Percentiles rank a stretch among this genome's conserved stretches.
These are phyloP conservation scores for Westerdykella sp. DNA, from an alignment of 2,329 filamentous ascomycete species.

Conservation along the genomic window DNA sequence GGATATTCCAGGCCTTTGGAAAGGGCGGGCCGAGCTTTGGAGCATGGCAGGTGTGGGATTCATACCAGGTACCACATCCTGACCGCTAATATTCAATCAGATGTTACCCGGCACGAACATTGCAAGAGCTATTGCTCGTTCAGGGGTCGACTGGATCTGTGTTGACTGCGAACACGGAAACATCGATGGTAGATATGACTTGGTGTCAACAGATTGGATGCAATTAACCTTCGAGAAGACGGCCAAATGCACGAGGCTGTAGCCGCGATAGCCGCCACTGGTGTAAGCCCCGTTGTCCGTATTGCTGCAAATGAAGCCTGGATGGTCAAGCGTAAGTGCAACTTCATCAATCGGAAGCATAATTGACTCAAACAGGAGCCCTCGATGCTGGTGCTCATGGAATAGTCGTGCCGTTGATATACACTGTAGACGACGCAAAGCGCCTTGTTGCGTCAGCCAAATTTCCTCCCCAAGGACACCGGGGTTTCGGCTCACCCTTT, in stretches of 20 bases:
- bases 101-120: conserved; percentile 51
- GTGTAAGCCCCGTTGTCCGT: conserved; percentile 41
- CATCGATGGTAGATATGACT: conserved; percentile 41
- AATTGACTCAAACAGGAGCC: conserved; percentile 36
- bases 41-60: conserved; percentile 49
- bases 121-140: conserved; percentile 48
- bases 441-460: conserved; percentile 49
- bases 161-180: conserved; percentile 54
- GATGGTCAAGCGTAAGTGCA: conserved; percentile 52
- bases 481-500: conserved; percentile 54
- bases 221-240: conserved; percentile 26
- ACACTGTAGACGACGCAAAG: conserved; percentile 49
- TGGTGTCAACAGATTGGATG: not conserved
- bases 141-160: conserved; percentile 50
- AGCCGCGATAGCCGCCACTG: conserved; percentile 42
- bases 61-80: not conserved
- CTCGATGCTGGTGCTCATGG: conserved; percentile 56
- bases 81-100: conserved; percentile 11
- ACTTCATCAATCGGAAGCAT: not conserved
- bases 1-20: conserved; percentile 47
- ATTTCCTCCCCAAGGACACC: conserved; percentile 50
- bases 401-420: conserved; percentile 50
- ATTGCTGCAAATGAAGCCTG: conserved; percentile 54
- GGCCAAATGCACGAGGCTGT: conserved; percentile 52
- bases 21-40: conserved; percentile 48